phyloP scores from a whole-genome alignment of 1,284 basidiomycete species.

The Ceratobasidium sp. region DNA sequence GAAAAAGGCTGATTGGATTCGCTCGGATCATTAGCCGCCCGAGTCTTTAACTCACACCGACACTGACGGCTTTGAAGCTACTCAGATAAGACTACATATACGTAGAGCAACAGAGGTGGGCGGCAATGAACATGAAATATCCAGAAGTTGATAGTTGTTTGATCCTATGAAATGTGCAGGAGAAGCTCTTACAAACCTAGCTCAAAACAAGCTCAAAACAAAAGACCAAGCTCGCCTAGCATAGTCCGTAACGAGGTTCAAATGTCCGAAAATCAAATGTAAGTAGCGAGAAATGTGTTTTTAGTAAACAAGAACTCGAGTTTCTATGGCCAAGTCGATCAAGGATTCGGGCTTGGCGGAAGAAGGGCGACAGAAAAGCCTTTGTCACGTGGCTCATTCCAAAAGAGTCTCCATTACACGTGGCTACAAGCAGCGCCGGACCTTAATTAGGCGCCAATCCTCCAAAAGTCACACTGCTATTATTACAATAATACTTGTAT shows the following conservation, averaged over 20 bases:
- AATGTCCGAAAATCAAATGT: neutral
- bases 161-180: neutral
- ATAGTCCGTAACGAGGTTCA: neutral
- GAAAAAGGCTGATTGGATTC: conserved; percentile 17
- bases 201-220: neutral
- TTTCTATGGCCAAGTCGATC: conserved; percentile 14
- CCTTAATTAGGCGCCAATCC: no score
- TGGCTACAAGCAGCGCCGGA: no score
- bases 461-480: no score
- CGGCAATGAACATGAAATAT: neutral
- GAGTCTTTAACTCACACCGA: conserved; percentile 33
- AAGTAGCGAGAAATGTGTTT: neutral
- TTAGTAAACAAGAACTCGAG: neutral
- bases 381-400: conserved; percentile 5
- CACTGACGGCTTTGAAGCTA: neutral
- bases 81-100: no score
- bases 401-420: no score
- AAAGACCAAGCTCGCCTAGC: neutral
- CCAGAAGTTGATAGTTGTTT: no score
- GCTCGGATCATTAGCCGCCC: conserved; percentile 37
- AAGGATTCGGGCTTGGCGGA: neutral
- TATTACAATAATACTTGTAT: no score
- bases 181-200: no score
- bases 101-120: no score
- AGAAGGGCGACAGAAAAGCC: neutral